Evolutionary conservation across 257 asterid genomes (phyloP).

Genomic region (Plantago major): DNA sequence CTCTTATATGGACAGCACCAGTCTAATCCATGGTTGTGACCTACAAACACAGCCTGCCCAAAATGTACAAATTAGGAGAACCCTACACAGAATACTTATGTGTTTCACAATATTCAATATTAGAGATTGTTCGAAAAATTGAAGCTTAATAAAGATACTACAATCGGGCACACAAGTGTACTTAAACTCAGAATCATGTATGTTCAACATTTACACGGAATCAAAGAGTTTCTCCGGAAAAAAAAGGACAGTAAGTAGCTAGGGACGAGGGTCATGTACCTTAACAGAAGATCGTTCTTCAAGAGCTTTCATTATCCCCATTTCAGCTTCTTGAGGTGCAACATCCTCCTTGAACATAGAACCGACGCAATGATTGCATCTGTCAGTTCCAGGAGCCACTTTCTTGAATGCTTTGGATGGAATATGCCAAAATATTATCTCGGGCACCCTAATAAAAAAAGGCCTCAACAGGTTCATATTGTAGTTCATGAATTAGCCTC

Average conservation of each 20-base stretch:
- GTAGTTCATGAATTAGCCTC: neutral
- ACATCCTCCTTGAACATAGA: slow-evolving; percentile 73
- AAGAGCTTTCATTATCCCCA: slow-evolving; percentile 83
- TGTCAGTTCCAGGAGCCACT: slow-evolving; percentile 39
- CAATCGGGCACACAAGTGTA: too few species aligned
- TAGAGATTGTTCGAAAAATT: too few species aligned
- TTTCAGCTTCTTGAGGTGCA: slow-evolving; percentile 76
- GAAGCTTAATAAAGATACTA: too few species aligned
- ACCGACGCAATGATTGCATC: slow-evolving; percentile 48
- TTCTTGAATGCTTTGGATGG: slow-evolving; percentile 57
- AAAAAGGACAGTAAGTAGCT: too few species aligned
- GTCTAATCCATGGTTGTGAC: slow-evolving; percentile 93
- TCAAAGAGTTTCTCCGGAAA: too few species aligned
- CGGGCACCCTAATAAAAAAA: slow-evolving; percentile 53
- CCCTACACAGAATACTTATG: neutral
- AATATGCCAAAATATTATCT: slow-evolving; percentile 86
- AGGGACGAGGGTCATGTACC: slow-evolving; percentile 26
- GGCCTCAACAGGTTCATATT: too few species aligned
- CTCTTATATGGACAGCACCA: slow-evolving; percentile 90
- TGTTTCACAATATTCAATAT: too few species aligned
- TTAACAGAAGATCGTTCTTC: slow-evolving; percentile 62
- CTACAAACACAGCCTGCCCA: slow-evolving; percentile 83
- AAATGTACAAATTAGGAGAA: slow-evolving; percentile 3
- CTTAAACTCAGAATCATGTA: neutral
- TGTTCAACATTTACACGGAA: too few species aligned